Conservation (phyloP, 23 red algal genomes). For the Gracilaria domingensis region DNA sequence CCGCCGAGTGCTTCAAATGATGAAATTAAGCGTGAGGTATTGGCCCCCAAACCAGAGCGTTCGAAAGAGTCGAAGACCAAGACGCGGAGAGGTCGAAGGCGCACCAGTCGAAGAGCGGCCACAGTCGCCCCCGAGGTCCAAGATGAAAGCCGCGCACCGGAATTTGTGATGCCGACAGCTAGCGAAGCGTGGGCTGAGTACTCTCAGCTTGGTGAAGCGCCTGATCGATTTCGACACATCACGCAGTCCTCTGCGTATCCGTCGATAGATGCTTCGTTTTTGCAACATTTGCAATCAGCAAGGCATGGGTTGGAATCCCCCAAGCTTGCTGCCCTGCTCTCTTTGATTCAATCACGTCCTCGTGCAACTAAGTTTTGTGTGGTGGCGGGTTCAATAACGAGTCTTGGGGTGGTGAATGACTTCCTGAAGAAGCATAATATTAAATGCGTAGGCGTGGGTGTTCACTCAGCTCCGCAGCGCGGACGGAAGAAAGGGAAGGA, state of each 20-base stretch:
- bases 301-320: conserved; percentile 20
- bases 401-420: conserved; percentile 38
- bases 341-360: conserved; percentile 38
- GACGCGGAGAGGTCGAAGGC: not conserved
- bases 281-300: conserved; percentile 38
- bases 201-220: conserved; percentile 25
- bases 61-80: not conserved
- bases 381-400: conserved; percentile 52
- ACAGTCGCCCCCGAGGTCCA: not conserved
- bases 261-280: conserved; percentile 53
- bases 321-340: conserved; percentile 49
- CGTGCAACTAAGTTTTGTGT: conserved; percentile 55
- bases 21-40: not conserved
- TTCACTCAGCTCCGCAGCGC: not conserved
- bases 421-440: conserved; percentile 48
- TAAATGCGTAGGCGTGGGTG: conserved; percentile 51
- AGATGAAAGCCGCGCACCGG: not conserved
- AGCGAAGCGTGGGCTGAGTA: conserved; percentile 59
- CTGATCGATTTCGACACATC: conserved; percentile 22
- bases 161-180: conserved; percentile 40
- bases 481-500: conserved; percentile 17
- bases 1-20: not conserved
- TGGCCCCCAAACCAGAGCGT: not conserved
- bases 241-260: conserved; percentile 10
- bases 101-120: not conserved